Evolutionary conservation across 148 eudicot genomes (phyloP).

Genomic region (Suaeda aralocaspica): DNA sequence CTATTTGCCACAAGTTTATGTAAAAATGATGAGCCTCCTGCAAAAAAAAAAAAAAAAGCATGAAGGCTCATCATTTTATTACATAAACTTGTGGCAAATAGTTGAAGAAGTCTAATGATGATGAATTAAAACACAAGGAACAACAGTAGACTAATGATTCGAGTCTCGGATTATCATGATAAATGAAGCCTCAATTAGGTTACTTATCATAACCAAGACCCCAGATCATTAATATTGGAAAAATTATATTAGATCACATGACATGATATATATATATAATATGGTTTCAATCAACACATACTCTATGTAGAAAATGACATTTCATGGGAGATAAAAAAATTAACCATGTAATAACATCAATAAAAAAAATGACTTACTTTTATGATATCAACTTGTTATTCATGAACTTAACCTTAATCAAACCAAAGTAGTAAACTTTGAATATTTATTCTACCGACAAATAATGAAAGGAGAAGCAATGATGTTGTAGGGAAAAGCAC

Average conservation of each 20-base stretch:
- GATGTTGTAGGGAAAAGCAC: slow-evolving; percentile 15
- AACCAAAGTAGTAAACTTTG: not conserved
- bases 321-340: not conserved
- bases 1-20: slow-evolving; percentile 3
- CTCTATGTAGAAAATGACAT: not conserved
- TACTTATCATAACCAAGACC: slow-evolving; percentile 2
- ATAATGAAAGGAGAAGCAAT: slow-evolving; percentile 14
- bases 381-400: not conserved
- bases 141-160: not conserved
- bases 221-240: slow-evolving; percentile 9
- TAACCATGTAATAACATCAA: not conserved
- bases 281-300: not conserved
- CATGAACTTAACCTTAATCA: not conserved
- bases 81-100: slow-evolving; percentile 2
- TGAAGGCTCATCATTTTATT: slow-evolving; percentile 7
- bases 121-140: slow-evolving; percentile 25
- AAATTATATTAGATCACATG: slow-evolving; percentile 4
- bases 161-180: not conserved
- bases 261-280: not conserved
- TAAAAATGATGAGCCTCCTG: slow-evolving; percentile 9
- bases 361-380: not conserved
- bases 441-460: slow-evolving; percentile 25
- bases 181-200: too few relatives aligned
- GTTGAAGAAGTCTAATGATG: slow-evolving; percentile 20
- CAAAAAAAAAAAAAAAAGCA: not conserved